Evolutionary conservation across 176 grass and related monocot species (phyloP).

Genomic region (Triticum dicoccoides): DNA sequence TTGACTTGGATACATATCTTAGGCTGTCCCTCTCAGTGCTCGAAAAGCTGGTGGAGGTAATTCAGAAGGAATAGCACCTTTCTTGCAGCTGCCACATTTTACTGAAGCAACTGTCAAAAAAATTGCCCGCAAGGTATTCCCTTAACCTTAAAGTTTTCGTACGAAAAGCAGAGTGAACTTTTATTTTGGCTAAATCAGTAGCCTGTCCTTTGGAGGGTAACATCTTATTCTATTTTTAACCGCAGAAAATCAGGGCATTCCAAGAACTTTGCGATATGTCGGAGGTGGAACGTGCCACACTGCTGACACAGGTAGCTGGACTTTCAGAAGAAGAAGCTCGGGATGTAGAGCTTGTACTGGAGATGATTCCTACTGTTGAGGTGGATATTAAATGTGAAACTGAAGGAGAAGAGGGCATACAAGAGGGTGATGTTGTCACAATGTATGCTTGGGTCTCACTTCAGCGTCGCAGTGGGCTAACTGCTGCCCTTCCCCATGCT

Average conservation of each 20-base stretch:
- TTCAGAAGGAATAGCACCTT: conserved; percentile 79
- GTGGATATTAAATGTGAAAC: conserved; percentile 95
- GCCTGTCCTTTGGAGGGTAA: not conserved
- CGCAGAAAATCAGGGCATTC: conserved; percentile 80
- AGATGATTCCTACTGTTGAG: conserved; percentile 90
- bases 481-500: conserved; percentile 74
- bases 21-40: conserved; percentile 88
- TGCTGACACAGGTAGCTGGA: conserved; percentile 79
- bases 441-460: conserved; percentile 98
- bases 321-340: conserved; percentile 57
- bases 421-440: conserved; percentile 91
- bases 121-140: conserved; percentile 76
- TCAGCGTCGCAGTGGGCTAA: conserved; percentile 69
- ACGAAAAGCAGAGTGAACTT: not conserved
- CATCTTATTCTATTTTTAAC: not conserved
- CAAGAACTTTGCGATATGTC: conserved; percentile 80
- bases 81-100: conserved; percentile 94
- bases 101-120: conserved; percentile 75
- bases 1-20: conserved; percentile 23
- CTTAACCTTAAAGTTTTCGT: not conserved
- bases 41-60: conserved; percentile 78
- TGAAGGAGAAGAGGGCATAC: conserved; percentile 94
- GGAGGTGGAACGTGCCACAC: conserved; percentile 52
- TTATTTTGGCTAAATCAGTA: not conserved
- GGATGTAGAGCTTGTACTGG: conserved; percentile 79